Conservation (phyloP, 306 rosid species). For the Pyrus bretschneideri region DNA sequence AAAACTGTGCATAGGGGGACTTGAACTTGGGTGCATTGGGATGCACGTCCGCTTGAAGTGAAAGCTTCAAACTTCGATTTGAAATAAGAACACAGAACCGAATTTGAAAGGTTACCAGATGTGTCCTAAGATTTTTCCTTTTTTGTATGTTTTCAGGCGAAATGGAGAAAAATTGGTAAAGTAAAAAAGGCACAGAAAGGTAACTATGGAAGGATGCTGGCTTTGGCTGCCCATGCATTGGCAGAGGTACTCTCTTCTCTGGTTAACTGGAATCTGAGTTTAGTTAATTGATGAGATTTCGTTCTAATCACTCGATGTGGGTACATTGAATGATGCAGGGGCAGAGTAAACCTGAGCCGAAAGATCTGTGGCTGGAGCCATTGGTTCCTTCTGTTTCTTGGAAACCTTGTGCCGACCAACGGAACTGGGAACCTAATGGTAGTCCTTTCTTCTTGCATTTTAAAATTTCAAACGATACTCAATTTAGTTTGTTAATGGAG, state of each 20-base stretch:
- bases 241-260: constrained; percentile 65
- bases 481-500: background rate
- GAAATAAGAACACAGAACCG: background rate
- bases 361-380: constrained; percentile 96
- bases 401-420: constrained; percentile 85
- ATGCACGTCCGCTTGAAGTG: background rate
- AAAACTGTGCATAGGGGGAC: no score
- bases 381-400: constrained; percentile 76
- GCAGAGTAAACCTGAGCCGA: constrained; percentile 78
- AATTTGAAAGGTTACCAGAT: background rate
- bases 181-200: constrained; percentile 49
- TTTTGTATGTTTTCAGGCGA: constrained; percentile 44
- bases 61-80: background rate
- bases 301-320: background rate
- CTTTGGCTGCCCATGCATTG: constrained; percentile 87
- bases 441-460: constrained; percentile 6
- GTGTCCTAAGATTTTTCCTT: constrained; percentile 6
- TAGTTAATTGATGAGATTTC: background rate
- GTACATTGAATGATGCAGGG: constrained; percentile 38
- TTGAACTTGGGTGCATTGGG: background rate
- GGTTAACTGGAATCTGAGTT: background rate
- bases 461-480: background rate
- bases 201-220: constrained; percentile 65
- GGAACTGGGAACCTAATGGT: constrained; percentile 81
- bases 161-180: constrained; percentile 39